phyloP scores from a whole-genome alignment of 345 rosid genomes.

The Tarenaya hassleriana region DNA sequence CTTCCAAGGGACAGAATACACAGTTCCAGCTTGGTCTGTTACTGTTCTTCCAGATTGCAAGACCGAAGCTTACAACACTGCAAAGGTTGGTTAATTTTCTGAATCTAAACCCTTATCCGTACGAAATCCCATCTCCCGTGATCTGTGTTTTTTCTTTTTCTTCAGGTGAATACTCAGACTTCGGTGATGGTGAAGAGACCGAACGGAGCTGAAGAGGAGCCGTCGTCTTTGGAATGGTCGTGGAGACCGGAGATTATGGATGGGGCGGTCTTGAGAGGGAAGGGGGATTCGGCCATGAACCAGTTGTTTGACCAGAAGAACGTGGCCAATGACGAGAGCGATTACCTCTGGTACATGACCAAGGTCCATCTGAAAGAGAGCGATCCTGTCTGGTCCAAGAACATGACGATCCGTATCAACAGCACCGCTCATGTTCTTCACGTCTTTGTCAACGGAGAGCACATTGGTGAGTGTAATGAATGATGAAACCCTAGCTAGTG shows the following conservation, averaged over 20 bases:
- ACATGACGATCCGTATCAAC: constrained; percentile 39
- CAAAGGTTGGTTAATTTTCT: constrained; percentile 40
- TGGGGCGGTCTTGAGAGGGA: constrained; percentile 28
- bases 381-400: constrained; percentile 37
- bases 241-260: constrained; percentile 41
- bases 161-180: constrained; percentile 29
- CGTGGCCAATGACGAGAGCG: constrained; percentile 50
- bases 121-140: too few species aligned
- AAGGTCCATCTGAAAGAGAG: constrained; percentile 34
- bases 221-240: constrained; percentile 25
- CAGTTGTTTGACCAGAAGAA: constrained; percentile 41
- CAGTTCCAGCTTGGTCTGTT: constrained; percentile 63
- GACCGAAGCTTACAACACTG: constrained; percentile 42
- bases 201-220: constrained; percentile 24
- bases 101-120: too few species aligned
- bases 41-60: constrained; percentile 52
- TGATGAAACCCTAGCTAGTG: too few species aligned
- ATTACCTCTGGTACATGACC: constrained; percentile 66
- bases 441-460: constrained; percentile 48
- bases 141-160: not conserved
- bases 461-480: constrained; percentile 14
- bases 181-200: constrained; percentile 28
- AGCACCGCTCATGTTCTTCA: constrained; percentile 56
- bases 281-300: constrained; percentile 21
- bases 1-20: constrained; percentile 33